A percentile compares a stretch with the other conserved stretches of the same genome.
Conservation (phyloP, 352 stramenopile genomes). For the Phytopythium boreale region DNA sequence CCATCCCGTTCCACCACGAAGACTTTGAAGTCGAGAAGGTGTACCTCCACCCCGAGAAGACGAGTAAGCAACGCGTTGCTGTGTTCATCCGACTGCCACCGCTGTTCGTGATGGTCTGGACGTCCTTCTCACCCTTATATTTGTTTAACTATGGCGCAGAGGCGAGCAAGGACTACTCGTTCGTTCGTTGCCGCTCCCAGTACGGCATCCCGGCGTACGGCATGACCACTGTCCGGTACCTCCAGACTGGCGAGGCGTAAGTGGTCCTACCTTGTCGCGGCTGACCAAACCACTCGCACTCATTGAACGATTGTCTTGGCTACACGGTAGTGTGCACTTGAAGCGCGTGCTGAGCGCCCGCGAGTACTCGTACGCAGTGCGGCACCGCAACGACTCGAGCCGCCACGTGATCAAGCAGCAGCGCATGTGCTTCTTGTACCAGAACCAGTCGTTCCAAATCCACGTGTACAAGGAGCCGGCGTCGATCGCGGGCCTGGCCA, state of each 20-base stretch:
- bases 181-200: slow-evolving; percentile 81
- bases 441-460: slow-evolving; percentile 87
- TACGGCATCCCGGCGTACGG: slow-evolving; percentile 81
- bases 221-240: slow-evolving; percentile 84
- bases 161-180: slow-evolving; percentile 84
- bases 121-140: too few relatives aligned
- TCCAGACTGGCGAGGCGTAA: slow-evolving; percentile 75
- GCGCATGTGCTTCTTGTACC: slow-evolving; percentile 83
- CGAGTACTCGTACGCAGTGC: slow-evolving; percentile 83
- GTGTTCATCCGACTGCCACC: not conserved
- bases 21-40: slow-evolving; percentile 88
- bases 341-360: slow-evolving; percentile 81
- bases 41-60: slow-evolving; percentile 72
- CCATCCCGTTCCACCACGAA: slow-evolving; percentile 79
- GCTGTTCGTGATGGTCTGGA: not conserved
- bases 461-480: slow-evolving; percentile 83
- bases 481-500: slow-evolving; percentile 51
- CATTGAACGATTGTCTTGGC: too few relatives aligned
- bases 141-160: slow-evolving; percentile 23
- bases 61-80: slow-evolving; percentile 22
- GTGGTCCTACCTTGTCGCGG: slow-evolving; percentile 13
- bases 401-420: slow-evolving; percentile 86
- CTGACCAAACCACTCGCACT: too few relatives aligned
- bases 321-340: slow-evolving; percentile 77
- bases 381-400: slow-evolving; percentile 61